phyloP scores from a whole-genome alignment of 129 eudicot species.

The Erigeron canadensis region DNA sequence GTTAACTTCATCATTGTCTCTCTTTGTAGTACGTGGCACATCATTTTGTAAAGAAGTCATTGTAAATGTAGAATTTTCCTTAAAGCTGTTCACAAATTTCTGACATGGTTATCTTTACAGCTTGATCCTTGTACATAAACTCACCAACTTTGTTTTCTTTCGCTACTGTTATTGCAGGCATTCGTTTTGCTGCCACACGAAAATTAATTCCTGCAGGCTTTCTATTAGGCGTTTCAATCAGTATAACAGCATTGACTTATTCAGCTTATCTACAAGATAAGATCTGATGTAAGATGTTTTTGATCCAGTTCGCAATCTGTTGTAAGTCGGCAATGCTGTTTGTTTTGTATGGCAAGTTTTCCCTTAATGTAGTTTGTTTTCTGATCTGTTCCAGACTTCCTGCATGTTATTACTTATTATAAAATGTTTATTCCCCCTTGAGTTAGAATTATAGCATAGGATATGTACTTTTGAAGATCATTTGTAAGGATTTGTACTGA shows the following conservation, averaged over 20 bases:
- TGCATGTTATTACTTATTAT: background rate
- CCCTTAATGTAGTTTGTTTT: background rate
- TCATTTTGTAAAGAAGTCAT: no score
- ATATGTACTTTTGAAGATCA: background rate
- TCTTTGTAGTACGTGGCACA: no score
- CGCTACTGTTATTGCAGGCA: constrained; percentile 37
- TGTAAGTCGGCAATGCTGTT: constrained; percentile 16
- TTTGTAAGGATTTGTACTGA: background rate
- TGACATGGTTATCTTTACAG: background rate
- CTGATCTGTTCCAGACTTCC: constrained; percentile 8
- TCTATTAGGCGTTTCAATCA: constrained; percentile 40
- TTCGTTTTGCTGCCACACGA: constrained; percentile 47
- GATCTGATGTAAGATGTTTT: constrained; percentile 31
- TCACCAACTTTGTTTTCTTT: background rate
- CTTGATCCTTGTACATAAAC: background rate
- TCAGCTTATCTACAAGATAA: constrained; percentile 48
- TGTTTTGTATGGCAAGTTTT: background rate
- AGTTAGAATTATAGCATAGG: background rate
- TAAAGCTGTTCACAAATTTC: background rate
- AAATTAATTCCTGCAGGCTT: constrained; percentile 46
- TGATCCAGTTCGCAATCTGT: constrained; percentile 6
- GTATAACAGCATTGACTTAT: constrained; percentile 36
- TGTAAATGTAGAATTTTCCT: background rate
- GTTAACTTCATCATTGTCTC: no score
- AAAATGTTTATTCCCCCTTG: background rate